Base-by-base conservation (phyloP, 352 stramenopile species). In the Globisporangium nagaii region DNA sequence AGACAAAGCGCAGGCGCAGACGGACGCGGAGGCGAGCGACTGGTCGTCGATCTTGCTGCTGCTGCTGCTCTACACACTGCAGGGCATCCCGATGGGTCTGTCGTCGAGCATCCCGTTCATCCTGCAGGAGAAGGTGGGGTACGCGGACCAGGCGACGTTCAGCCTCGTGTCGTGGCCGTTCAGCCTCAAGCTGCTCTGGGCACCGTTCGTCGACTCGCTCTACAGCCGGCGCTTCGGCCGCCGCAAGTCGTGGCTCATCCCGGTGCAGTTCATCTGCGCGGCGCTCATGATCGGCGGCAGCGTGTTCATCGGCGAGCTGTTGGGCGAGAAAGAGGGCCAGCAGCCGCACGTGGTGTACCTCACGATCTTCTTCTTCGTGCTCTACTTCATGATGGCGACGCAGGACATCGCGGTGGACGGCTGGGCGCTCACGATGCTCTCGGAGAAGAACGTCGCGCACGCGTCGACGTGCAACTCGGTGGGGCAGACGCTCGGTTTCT, bases 391-490 rank as follows among this genome's bases (percentile, higher is more conserved):
- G 57, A 99, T 99, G 92, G 97, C 97, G 3, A 99, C 97, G 37
- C 97, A 99, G 72, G 97, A 99, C 69, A 99, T 99, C 63, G 97
- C 97, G 9, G 97, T 99, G 8, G 97, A 99, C 66, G 97, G 97
- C 17, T 99, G 97, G 97, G 97, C 97, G n/a, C 82, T 99, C 32
- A 99, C 97, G 0, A 99, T 99, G 97, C 83, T 99, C 32, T 97
- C 83, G 35, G 80, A 86, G 35, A 94, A 98, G 62, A 99, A 99
- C 78, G 82, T 98, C 30, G 95, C 91, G 31, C 96, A 97, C 49
- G 96, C 96, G 28, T 97, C 95, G 1, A 96, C 96, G 25, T 98
- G 93, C 72, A 99, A 99, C 68, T 90, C 79, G 17, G 96, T 98
- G 43, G 96, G 96, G 24, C 96, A 98, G 75, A 98, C 96, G 50